These are phyloP conservation scores for Aspergillus thermomutatus DNA, from an alignment of 2,329 filamentous ascomycete species.

Conservation along the genomic window DNA sequence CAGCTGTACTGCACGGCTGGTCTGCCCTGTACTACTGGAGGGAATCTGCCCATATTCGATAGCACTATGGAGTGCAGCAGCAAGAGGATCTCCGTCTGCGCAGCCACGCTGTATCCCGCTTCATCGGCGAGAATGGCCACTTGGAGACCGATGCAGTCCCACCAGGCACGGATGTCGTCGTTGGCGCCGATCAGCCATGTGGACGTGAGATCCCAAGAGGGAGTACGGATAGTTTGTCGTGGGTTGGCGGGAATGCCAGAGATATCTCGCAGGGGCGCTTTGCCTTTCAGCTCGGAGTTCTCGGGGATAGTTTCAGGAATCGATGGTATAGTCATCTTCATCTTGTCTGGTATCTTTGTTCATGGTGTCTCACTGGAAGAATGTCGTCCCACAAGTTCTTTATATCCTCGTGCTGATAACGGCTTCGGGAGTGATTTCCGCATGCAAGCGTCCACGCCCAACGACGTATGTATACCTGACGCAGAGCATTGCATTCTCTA, in stretches of 20 bases:
- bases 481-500: background rate
- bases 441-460: background rate
- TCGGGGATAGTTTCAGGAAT: background rate
- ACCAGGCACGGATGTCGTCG: background rate
- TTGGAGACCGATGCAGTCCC: background rate
- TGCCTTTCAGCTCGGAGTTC: background rate
- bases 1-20: background rate
- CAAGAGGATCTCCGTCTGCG: background rate
- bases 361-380: background rate
- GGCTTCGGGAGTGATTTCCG: background rate
- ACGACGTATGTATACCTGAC: background rate
- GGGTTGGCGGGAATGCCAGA: background rate
- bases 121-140: background rate
- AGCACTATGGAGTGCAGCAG: background rate
- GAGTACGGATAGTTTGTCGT: background rate
- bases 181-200: background rate
- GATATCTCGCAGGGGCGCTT: background rate
- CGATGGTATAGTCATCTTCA: background rate
- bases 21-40: background rate
- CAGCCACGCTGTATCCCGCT: background rate
- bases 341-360: background rate
- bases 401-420: background rate
- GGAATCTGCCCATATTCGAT: background rate
- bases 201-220: background rate
- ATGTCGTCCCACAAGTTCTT: background rate